Evolutionary conservation across 108 stramenopile genomes (phyloP).

Genomic region (Cyclostephanos tholiformis): DNA sequence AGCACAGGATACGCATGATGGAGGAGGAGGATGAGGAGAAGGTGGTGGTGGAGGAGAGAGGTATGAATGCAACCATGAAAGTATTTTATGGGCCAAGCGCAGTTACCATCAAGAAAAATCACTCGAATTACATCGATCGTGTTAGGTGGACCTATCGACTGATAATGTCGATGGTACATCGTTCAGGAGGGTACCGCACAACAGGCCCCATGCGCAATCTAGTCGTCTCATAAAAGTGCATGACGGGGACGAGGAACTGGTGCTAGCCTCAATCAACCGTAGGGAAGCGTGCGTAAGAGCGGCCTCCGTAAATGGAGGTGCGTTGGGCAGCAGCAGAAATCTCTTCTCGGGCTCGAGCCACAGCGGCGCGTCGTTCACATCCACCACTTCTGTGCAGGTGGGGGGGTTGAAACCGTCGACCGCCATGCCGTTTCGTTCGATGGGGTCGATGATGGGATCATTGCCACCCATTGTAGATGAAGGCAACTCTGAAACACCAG

Average conservation of each 20-base stretch:
- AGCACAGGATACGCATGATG: not conserved
- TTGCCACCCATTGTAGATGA: too few species aligned
- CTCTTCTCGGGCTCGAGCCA: too few species aligned
- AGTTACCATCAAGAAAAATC: not conserved
- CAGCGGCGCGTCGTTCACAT: too few species aligned
- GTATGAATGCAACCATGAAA: not conserved
- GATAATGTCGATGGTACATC: not conserved
- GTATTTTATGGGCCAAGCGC: conserved; percentile 4
- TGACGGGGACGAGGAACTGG: not conserved
- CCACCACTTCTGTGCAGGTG: too few species aligned
- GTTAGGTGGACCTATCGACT: not conserved
- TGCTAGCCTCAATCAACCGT: not conserved
- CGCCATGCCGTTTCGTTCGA: too few species aligned
- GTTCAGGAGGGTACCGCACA: not conserved
- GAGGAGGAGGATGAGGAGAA: not conserved
- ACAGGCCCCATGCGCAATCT: not conserved
- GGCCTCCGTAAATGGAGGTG: too few species aligned
- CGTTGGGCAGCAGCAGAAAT: not conserved
- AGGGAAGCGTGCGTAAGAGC: not conserved
- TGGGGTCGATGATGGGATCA: too few species aligned
- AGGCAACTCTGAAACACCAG: not conserved
- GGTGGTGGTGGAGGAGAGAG: not conserved
- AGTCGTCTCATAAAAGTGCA: not conserved
- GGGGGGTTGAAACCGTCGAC: too few species aligned
- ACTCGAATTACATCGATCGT: not conserved